A percentile compares a stretch with the other conserved stretches of the same genome.
phyloP scores from a whole-genome alignment of 2,329 filamentous ascomycete genomes.

The Aspergillus japonicus region DNA sequence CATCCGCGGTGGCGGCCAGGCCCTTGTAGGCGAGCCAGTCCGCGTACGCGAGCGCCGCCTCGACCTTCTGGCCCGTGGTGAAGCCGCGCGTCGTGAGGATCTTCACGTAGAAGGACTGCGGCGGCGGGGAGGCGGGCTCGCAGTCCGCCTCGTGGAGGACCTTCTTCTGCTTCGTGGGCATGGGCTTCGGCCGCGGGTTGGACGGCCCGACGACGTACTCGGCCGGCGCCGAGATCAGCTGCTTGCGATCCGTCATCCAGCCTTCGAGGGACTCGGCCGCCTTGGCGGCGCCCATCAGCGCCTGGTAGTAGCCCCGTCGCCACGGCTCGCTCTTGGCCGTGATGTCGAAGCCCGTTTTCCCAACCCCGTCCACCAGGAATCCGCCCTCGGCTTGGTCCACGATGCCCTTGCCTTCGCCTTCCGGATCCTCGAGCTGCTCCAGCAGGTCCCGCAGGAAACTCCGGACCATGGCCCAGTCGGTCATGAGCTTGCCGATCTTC shows the following conservation, averaged over 20 bases:
- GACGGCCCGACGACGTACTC: slow-evolving; percentile 77
- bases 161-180: slow-evolving; percentile 60
- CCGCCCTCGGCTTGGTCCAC: slow-evolving; percentile 54
- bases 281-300: slow-evolving; percentile 72
- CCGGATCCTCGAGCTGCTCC: slow-evolving; percentile 65
- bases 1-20: slow-evolving; percentile 61
- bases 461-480: slow-evolving; percentile 70
- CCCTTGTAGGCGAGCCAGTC: slow-evolving; percentile 81
- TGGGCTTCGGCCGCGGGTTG: slow-evolving; percentile 74
- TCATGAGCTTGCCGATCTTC: slow-evolving; percentile 51
- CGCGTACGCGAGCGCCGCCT: slow-evolving; percentile 79
- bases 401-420: slow-evolving; percentile 67
- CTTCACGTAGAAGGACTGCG: slow-evolving; percentile 77
- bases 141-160: slow-evolving; percentile 75
- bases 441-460: slow-evolving; percentile 61
- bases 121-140: slow-evolving; percentile 64
- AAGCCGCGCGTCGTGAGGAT: slow-evolving; percentile 80
- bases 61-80: slow-evolving; percentile 71
- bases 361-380: slow-evolving; percentile 55
- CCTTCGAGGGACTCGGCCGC: slow-evolving; percentile 79
- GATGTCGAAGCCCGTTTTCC: slow-evolving; percentile 64
- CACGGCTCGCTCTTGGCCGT: slow-evolving; percentile 76
- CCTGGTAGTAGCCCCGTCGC: slow-evolving; percentile 81
- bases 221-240: slow-evolving; percentile 66
- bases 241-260: slow-evolving; percentile 68